A percentile compares a stretch with the other conserved stretches of the same genome.
Evolutionary conservation across 768 basidiomycete species (phyloP).

Genomic region (Calvatia gigantea): DNA sequence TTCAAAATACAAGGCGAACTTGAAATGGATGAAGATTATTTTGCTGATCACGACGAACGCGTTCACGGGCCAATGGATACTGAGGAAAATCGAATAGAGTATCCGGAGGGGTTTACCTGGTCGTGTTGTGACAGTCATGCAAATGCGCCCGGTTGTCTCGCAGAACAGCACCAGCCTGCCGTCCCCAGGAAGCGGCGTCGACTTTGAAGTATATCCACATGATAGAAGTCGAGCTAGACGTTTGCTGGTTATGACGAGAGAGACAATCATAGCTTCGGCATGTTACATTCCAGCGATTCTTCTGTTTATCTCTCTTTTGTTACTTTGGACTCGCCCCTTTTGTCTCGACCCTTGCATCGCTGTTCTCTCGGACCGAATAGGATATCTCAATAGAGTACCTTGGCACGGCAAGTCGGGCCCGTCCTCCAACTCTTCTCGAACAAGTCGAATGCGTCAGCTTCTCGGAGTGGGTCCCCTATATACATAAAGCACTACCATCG

Average conservation of each 20-base stretch:
- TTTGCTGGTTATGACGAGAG: not conserved
- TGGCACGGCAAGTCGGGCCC: constrained; percentile 4
- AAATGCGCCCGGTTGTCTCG: constrained; percentile 34
- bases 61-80: constrained; percentile 46
- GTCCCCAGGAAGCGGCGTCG: constrained; percentile 30
- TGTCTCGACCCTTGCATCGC: constrained; percentile 4
- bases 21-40: constrained; percentile 34
- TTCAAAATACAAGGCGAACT: constrained; percentile 32
- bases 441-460: not conserved
- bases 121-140: constrained; percentile 44
- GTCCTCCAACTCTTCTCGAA: not conserved
- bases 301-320: constrained; percentile 4
- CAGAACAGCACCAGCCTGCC: constrained; percentile 29
- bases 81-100: constrained; percentile 31
- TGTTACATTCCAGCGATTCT: not conserved
- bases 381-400: not conserved
- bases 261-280: constrained; percentile 4
- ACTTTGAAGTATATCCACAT: constrained; percentile 10
- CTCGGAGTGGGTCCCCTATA: not conserved
- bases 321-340: constrained; percentile 4
- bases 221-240: not conserved
- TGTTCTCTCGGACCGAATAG: constrained; percentile 9
- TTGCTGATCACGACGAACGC: constrained; percentile 45
- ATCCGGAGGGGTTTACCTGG: constrained; percentile 49
- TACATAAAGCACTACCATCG: not conserved